Evolutionary conservation across 1,284 basidiomycete species (phyloP).

Genomic region (Xerocomus minutiporus): DNA sequence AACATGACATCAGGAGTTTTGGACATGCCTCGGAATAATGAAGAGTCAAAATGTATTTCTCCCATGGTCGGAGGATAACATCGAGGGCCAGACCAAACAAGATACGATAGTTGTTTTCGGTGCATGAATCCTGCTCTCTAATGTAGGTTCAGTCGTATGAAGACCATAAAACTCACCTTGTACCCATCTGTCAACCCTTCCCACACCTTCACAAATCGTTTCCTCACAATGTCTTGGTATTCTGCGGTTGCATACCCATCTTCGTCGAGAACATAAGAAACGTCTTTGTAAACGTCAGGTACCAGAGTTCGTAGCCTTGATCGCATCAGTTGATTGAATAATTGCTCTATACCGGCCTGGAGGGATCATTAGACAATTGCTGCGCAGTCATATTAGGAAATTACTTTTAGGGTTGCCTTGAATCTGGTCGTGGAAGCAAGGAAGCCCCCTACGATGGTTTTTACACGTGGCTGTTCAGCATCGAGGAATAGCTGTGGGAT

Average conservation of each 20-base stretch:
- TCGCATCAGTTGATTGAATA: conserved; percentile 89
- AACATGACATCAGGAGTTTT: not conserved
- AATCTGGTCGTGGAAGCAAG: conserved; percentile 59
- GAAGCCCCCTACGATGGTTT: conserved; percentile 46
- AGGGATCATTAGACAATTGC: conserved; percentile 9
- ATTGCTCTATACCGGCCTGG: conserved; percentile 83
- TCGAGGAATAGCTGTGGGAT: conserved; percentile 70
- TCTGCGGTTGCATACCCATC: conserved; percentile 81
- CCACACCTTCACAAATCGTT: conserved; percentile 87
- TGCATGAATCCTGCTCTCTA: conserved; percentile 66
- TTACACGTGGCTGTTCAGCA: conserved; percentile 50
- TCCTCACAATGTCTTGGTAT: conserved; percentile 79
- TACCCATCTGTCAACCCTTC: conserved; percentile 80
- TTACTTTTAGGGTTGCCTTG: conserved; percentile 65
- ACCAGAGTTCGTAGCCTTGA: conserved; percentile 82
- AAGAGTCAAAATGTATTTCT: conserved; percentile 77
- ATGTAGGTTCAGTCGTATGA: conserved; percentile 3
- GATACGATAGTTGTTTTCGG: conserved; percentile 80
- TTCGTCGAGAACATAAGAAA: conserved; percentile 86
- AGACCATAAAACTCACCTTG: conserved; percentile 48
- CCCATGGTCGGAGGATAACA: conserved; percentile 88
- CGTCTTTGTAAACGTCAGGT: conserved; percentile 84
- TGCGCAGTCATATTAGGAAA: conserved; percentile 1
- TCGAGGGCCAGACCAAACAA: conserved; percentile 86
- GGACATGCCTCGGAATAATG: conserved; percentile 79